Conservation (phyloP, 148 eudicot genomes). For the Beta vulgaris region DNA sequence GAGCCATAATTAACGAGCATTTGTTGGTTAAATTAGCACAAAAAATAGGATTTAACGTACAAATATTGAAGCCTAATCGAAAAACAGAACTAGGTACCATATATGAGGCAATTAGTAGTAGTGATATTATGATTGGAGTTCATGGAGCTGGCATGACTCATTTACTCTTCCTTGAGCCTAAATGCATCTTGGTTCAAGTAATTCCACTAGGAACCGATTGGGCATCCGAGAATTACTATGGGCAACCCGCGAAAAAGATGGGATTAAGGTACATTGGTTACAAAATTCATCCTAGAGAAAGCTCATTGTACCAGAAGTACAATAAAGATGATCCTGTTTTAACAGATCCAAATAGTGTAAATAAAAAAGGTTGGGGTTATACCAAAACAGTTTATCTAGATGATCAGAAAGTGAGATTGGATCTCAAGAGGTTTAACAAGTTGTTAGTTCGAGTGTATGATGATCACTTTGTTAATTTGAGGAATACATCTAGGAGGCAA, state of each 20-base stretch:
- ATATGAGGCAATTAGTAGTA: constrained; percentile 48
- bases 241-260: constrained; percentile 62
- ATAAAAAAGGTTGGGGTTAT: constrained; percentile 69
- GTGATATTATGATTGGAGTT: constrained; percentile 82
- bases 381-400: constrained; percentile 77
- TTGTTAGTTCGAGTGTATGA: constrained; percentile 51
- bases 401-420: constrained; percentile 59
- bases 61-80: constrained; percentile 44
- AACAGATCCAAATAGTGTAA: constrained; percentile 61
- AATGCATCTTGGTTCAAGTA: constrained; percentile 59
- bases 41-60: constrained; percentile 57
- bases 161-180: constrained; percentile 65
- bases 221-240: constrained; percentile 83
- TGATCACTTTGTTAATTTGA: not conserved
- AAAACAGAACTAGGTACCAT: constrained; percentile 61
- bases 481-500: too few species aligned
- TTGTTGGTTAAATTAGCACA: constrained; percentile 56
- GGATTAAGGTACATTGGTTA: constrained; percentile 70
- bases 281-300: constrained; percentile 60
- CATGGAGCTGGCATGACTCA: constrained; percentile 96
- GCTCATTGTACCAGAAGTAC: constrained; percentile 74
- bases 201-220: constrained; percentile 81
- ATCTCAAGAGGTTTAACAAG: constrained; percentile 57
- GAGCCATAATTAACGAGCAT: constrained; percentile 67
- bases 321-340: constrained; percentile 50